Conservation (phyloP, 305 asterid genomes). For the Andrographis paniculata region DNA sequence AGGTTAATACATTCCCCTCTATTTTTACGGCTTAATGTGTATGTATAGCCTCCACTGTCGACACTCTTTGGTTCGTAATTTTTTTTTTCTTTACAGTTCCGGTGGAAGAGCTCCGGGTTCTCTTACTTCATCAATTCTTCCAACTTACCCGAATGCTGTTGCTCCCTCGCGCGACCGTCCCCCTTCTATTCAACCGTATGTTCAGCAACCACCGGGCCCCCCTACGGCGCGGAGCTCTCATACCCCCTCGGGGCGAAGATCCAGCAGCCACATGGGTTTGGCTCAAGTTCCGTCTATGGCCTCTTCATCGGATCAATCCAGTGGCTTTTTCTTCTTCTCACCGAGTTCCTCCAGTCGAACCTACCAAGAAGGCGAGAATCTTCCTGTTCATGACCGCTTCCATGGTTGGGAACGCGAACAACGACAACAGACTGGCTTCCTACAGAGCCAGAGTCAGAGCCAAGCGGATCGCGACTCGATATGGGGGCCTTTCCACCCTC, state of each 20-base stretch:
- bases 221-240: constrained; percentile 30
- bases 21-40: not conserved
- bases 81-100: not conserved
- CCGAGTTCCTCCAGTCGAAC: constrained; percentile 44
- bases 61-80: not conserved
- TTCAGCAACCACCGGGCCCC: constrained; percentile 40
- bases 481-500: constrained; percentile 61
- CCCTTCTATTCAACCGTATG: constrained; percentile 35
- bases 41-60: not conserved
- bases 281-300: constrained; percentile 38
- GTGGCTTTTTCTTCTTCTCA: constrained; percentile 37
- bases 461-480: constrained; percentile 48
- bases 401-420: constrained; percentile 53
- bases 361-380: constrained; percentile 49
- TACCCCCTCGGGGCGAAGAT: constrained; percentile 36
- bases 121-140: not conserved
- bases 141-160: not conserved
- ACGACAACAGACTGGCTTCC: constrained; percentile 33
- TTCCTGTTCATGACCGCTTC: constrained; percentile 24
- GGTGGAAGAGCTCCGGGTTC: not conserved
- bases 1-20: constrained; percentile 32
- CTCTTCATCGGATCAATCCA: constrained; percentile 46
- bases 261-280: constrained; percentile 41
- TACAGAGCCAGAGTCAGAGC: constrained; percentile 30
- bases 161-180: constrained; percentile 33